Percentiles rank a stretch among this genome's conserved stretches.
These are phyloP conservation scores for Aquanectria penicillioides DNA, from an alignment of 2,329 filamentous ascomycete species.

Conservation along the genomic window DNA sequence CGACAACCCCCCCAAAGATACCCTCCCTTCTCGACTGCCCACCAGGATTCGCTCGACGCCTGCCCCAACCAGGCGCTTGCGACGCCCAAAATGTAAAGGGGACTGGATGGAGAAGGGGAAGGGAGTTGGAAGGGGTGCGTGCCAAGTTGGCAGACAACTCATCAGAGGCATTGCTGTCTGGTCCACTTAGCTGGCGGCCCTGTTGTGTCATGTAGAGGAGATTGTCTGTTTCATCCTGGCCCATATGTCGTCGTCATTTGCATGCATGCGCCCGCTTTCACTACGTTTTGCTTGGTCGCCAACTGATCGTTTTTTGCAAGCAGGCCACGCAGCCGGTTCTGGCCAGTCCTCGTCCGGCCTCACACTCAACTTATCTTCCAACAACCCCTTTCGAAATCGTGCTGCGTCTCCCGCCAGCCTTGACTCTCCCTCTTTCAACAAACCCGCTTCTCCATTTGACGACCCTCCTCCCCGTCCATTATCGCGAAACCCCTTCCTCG, in stretches of 20 bases:
- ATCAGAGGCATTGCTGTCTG: conserved; percentile 31
- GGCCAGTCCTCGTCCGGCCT: conserved; percentile 52
- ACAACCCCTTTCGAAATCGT: conserved; percentile 84
- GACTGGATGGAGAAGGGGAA: conserved; percentile 30
- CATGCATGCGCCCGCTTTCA: conserved; percentile 41
- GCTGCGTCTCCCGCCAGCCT: conserved; percentile 66
- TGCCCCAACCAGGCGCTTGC: conserved; percentile 36
- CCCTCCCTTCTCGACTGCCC: conserved; percentile 33
- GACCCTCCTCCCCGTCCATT: conserved; percentile 68
- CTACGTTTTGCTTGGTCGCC: conserved; percentile 35
- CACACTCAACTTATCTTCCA: conserved; percentile 77
- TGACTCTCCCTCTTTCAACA: conserved; percentile 47
- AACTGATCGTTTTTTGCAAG: conserved; percentile 40
- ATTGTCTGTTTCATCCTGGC: conserved; percentile 45
- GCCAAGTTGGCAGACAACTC: conserved; percentile 40
- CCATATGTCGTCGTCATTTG: conserved; percentile 43
- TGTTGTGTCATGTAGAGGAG: conserved; percentile 46
- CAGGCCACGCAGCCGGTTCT: conserved; percentile 38
- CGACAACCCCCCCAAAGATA: conserved; percentile 32
- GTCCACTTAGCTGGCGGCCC: conserved; percentile 41
- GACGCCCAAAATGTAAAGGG: conserved; percentile 32
- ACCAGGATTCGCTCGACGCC: too few species aligned
- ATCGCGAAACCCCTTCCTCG: conserved; percentile 82
- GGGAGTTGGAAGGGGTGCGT: conserved; percentile 32
- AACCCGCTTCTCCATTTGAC: conserved; percentile 67